Evolutionary conservation across 352 stramenopile species (phyloP).

Genomic region (Pythium brassicae): DNA sequence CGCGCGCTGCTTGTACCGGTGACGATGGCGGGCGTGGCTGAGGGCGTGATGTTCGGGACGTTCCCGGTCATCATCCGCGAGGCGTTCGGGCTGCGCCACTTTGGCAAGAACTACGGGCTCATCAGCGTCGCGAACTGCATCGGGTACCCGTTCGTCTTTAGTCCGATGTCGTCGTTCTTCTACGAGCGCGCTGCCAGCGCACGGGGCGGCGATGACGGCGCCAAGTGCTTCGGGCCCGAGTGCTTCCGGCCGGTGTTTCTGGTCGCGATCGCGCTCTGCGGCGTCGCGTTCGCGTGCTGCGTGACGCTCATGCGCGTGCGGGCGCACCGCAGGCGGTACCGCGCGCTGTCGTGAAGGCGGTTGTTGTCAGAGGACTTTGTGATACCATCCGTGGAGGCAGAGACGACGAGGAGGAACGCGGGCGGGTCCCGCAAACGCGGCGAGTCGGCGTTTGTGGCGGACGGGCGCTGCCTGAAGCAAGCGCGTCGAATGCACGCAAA

Average conservation of each 20-base stretch:
- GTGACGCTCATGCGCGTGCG: conserved; percentile 37
- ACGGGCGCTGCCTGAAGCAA: no score
- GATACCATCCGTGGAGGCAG: no score
- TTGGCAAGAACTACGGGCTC: conserved; percentile 84
- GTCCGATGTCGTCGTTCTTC: conserved; percentile 66
- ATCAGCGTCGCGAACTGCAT: conserved; percentile 79
- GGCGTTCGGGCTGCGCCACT: conserved; percentile 69
- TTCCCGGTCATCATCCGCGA: conserved; percentile 82
- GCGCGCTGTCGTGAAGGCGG: conserved; percentile 3
- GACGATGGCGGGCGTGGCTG: conserved; percentile 53
- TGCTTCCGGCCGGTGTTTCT: conserved; percentile 72
- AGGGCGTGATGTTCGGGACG: conserved; percentile 78
- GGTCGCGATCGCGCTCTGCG: conserved; percentile 49
- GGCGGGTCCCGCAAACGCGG: no score
- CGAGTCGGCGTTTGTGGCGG: no score
- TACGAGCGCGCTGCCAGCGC: conserved; percentile 40
- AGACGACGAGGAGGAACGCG: no score
- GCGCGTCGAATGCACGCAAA: no score
- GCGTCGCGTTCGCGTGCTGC: conserved; percentile 46
- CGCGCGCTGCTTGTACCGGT: conserved; percentile 48
- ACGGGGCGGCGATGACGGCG: conserved; percentile 6
- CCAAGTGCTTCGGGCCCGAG: conserved; percentile 55
- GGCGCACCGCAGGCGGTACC: conserved; percentile 13
- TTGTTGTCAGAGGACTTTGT: background rate
- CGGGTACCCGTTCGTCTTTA: conserved; percentile 75